Conservation (phyloP, 2,329 filamentous ascomycete genomes). For the Colletotrichum liaoningense region DNA sequence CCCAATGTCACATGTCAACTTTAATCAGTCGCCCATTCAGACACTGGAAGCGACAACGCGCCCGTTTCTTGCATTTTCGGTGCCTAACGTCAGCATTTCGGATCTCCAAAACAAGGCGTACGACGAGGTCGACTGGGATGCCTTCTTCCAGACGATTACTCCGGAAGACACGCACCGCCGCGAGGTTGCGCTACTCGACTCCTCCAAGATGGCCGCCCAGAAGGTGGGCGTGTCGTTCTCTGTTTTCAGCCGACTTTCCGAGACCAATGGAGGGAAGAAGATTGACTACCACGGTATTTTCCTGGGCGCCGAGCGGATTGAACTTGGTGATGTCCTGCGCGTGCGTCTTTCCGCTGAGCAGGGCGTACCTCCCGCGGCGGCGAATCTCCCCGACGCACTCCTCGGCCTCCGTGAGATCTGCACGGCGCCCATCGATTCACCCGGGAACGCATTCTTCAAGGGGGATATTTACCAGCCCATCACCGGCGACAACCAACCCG, state of each 20-base stretch:
- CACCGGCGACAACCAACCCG: conserved; percentile 38
- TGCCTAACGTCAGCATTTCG: conserved; percentile 54
- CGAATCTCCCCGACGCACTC: conserved; percentile 43
- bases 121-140: conserved; percentile 56
- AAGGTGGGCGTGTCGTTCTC: conserved; percentile 62
- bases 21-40: conserved; percentile 50
- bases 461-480: conserved; percentile 53
- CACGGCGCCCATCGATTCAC: conserved; percentile 46
- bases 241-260: conserved; percentile 54
- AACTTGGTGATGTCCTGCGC: conserved; percentile 61
- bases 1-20: conserved; percentile 53
- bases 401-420: conserved; percentile 55
- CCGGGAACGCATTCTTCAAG: conserved; percentile 52
- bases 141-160: conserved; percentile 44
- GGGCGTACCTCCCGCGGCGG: conserved; percentile 14
- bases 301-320: conserved; percentile 62
- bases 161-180: conserved; percentile 50
- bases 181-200: conserved; percentile 58
- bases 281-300: conserved; percentile 59
- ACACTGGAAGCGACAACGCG: conserved; percentile 57
- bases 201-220: conserved; percentile 62
- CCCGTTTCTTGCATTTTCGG: conserved; percentile 63
- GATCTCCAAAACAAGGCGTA: conserved; percentile 53
- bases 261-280: conserved; percentile 46
- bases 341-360: conserved; percentile 53